Conservation (phyloP, 2,329 filamentous ascomycete species). For the Pyrenophora teres region DNA sequence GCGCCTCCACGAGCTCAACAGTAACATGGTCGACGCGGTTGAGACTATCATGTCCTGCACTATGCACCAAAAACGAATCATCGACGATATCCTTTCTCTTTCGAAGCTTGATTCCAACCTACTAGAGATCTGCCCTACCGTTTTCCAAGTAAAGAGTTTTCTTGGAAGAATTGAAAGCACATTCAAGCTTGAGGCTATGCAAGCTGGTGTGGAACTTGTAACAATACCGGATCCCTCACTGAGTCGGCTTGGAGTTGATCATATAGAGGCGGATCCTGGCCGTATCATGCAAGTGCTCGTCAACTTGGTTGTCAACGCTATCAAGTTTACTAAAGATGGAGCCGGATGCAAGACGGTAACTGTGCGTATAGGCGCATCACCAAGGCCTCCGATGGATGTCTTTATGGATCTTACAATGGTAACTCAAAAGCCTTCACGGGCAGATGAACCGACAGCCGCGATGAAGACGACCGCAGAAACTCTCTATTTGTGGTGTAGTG, state of each 20-base stretch:
- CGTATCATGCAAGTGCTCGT: constrained; percentile 29
- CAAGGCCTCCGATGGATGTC: not conserved
- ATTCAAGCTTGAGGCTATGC: constrained; percentile 23
- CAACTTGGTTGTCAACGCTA: constrained; percentile 38
- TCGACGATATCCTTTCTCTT: constrained; percentile 26
- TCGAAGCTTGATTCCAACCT: constrained; percentile 26
- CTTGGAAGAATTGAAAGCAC: constrained; percentile 24
- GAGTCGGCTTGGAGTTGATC: constrained; percentile 13
- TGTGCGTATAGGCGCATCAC: constrained; percentile 7
- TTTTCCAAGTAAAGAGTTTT: constrained; percentile 17
- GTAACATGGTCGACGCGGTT: constrained; percentile 19
- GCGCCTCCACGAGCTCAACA: not conserved
- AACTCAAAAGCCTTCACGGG: not conserved
- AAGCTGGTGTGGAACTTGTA: constrained; percentile 14
- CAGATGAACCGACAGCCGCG: not conserved
- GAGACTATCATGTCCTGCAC: constrained; percentile 33
- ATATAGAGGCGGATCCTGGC: constrained; percentile 13
- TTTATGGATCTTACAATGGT: constrained; percentile 4
- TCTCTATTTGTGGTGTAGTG: constrained; percentile 9
- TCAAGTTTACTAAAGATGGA: constrained; percentile 34
- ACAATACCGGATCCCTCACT: constrained; percentile 14
- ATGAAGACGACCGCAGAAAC: not conserved
- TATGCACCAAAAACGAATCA: constrained; percentile 35
- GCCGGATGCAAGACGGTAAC: constrained; percentile 15
- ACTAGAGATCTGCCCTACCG: constrained; percentile 22